These are phyloP conservation scores for Cyathus striatus DNA, from an alignment of 768 basidiomycete genomes.

Conservation along the genomic window DNA sequence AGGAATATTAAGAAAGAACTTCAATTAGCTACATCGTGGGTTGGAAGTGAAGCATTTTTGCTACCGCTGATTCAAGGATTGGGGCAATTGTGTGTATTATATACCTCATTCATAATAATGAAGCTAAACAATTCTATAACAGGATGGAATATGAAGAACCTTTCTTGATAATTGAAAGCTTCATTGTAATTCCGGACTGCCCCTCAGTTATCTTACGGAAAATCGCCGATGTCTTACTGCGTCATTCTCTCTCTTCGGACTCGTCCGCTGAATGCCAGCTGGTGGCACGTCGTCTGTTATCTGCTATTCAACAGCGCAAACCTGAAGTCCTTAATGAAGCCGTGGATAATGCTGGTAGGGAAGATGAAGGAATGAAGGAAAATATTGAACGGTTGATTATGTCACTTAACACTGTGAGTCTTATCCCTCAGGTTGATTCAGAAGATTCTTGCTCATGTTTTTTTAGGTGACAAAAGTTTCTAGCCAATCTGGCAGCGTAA, in stretches of 20 bases:
- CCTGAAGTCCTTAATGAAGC: constrained; percentile 40
- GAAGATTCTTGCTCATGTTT: not conserved
- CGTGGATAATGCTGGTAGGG: constrained; percentile 30
- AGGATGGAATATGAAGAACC: constrained; percentile 28
- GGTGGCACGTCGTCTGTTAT: constrained; percentile 39
- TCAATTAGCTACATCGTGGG: constrained; percentile 34
- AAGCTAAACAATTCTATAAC: not conserved
- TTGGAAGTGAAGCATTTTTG: constrained; percentile 55
- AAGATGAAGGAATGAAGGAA: constrained; percentile 31
- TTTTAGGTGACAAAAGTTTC: not conserved
- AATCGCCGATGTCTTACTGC: constrained; percentile 21
- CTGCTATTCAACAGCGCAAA: constrained; percentile 62
- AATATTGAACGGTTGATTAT: constrained; percentile 49
- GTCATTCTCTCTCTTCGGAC: constrained; percentile 17
- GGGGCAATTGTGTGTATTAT: constrained; percentile 21
- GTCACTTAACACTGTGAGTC: too few relatives aligned
- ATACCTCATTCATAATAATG: not conserved
- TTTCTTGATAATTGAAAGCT: constrained; percentile 27
- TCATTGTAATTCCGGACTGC: constrained; percentile 27
- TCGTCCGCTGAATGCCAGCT: constrained; percentile 9
- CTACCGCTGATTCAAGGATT: constrained; percentile 43
- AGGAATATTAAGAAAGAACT: constrained; percentile 48
- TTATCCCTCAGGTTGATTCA: constrained; percentile 44
- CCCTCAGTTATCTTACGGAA: constrained; percentile 27
- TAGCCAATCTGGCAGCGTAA: constrained; percentile 10